Conservation (phyloP, 352 stramenopile species). For the Globisporangium takayamanum region DNA sequence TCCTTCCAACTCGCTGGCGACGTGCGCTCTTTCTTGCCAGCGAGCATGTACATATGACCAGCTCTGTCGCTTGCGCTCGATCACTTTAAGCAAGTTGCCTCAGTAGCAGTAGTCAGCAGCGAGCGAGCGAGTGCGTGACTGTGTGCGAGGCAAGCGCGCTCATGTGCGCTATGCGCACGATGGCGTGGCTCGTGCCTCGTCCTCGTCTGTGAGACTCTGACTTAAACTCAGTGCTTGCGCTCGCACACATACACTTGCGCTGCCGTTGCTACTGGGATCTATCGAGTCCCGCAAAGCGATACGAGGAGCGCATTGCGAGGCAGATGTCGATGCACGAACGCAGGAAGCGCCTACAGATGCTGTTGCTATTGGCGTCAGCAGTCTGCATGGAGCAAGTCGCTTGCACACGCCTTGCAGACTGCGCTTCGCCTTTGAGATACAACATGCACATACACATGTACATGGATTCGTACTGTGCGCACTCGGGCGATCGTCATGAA, state of each 20-base stretch:
- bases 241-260: background rate
- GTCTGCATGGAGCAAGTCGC: background rate
- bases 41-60: no score
- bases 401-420: background rate
- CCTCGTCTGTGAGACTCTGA: slow-evolving; percentile 6
- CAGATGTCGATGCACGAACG: background rate
- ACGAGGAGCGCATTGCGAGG: background rate
- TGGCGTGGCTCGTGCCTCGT: background rate
- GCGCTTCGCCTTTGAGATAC: background rate
- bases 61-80: no score
- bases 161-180: background rate
- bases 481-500: no score
- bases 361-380: background rate
- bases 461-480: no score
- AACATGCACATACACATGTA: background rate
- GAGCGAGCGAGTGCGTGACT: no score
- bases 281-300: background rate
- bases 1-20: no score
- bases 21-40: no score
- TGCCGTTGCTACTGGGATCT: background rate
- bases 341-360: background rate
- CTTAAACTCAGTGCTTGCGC: slow-evolving; percentile 18
- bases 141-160: no score
- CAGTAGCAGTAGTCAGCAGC: no score
- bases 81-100: no score